Evolutionary conservation across 1,284 basidiomycete species (phyloP).

Genomic region (Sanguinoderma infundibulare): DNA sequence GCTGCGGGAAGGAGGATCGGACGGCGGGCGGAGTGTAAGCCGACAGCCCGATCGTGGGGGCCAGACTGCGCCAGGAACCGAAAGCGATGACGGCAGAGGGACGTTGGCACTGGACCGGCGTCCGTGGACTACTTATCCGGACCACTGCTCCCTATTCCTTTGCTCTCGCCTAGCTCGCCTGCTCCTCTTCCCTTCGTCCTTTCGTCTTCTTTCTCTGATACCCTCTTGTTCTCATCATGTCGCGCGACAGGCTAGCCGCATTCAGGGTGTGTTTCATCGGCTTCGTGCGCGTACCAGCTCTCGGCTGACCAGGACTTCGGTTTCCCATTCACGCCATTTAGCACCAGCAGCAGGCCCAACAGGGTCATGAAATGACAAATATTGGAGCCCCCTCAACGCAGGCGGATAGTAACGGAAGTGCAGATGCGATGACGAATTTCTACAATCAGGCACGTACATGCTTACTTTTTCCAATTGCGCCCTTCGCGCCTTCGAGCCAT

Average conservation of each 20-base stretch:
- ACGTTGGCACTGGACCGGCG: neutral
- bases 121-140: no score
- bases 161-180: neutral
- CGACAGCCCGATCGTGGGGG: no score
- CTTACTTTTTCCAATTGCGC: neutral
- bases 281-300: neutral
- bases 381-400: constrained; percentile 21
- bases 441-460: constrained; percentile 42
- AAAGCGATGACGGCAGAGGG: neutral
- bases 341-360: constrained; percentile 37
- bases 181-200: neutral
- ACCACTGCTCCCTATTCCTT: neutral
- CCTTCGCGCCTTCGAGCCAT: neutral
- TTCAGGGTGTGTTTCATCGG: constrained; percentile 40
- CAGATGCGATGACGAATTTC: constrained; percentile 42
- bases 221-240: constrained; percentile 36
- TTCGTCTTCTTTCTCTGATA: constrained; percentile 28
- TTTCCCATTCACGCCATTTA: constrained; percentile 36
- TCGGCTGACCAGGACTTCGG: constrained; percentile 20
- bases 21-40: no score
- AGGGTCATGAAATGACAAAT: constrained; percentile 38
- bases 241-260: constrained; percentile 45
- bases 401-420: constrained; percentile 31
- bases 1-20: no score
- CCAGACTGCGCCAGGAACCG: no score